A percentile compares a stretch with the other conserved stretches of the same genome.
Evolutionary conservation across 179 eudicot species (phyloP).

Genomic region (Pouteria campechiana): DNA sequence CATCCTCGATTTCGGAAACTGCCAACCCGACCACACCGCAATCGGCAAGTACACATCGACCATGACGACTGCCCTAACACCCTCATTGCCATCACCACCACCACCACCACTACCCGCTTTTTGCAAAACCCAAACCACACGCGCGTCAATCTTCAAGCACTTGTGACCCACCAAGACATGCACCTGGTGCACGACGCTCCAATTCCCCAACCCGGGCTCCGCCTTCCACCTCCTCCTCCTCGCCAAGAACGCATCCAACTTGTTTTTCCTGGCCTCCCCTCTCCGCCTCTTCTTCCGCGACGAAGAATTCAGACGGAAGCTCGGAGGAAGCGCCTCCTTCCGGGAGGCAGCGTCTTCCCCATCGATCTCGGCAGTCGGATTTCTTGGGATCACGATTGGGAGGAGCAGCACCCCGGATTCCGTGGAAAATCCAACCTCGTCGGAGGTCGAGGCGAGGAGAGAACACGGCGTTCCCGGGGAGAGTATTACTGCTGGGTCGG

Average conservation of each 20-base stretch:
- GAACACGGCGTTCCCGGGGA: slow-evolving; percentile 25
- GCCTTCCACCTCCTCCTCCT: slow-evolving; percentile 27
- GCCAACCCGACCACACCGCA: slow-evolving; percentile 71
- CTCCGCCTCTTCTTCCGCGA: neutral
- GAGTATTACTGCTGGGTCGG: slow-evolving; percentile 6
- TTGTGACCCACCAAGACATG: slow-evolving; percentile 36
- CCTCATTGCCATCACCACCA: slow-evolving; percentile 4
- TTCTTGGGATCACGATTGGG: neutral
- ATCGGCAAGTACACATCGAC: slow-evolving; percentile 73
- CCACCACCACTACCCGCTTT: neutral
- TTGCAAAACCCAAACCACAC: slow-evolving; percentile 25
- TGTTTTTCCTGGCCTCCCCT: neutral
- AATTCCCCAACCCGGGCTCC: slow-evolving; percentile 34
- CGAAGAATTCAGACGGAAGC: neutral
- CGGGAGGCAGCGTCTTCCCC: neutral
- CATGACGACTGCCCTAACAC: slow-evolving; percentile 47
- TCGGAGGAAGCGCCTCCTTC: too few species aligned
- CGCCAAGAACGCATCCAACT: neutral
- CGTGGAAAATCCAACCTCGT: slow-evolving; percentile 21
- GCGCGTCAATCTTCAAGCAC: slow-evolving; percentile 36
- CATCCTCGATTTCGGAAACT: slow-evolving; percentile 54
- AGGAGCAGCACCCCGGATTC: slow-evolving; percentile 22
- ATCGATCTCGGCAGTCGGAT: neutral
- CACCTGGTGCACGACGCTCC: slow-evolving; percentile 59
- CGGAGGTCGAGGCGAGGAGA: slow-evolving; percentile 22